Evolutionary conservation across 768 basidiomycete genomes (phyloP).

Genomic region (Pleurotus eryngii): DNA sequence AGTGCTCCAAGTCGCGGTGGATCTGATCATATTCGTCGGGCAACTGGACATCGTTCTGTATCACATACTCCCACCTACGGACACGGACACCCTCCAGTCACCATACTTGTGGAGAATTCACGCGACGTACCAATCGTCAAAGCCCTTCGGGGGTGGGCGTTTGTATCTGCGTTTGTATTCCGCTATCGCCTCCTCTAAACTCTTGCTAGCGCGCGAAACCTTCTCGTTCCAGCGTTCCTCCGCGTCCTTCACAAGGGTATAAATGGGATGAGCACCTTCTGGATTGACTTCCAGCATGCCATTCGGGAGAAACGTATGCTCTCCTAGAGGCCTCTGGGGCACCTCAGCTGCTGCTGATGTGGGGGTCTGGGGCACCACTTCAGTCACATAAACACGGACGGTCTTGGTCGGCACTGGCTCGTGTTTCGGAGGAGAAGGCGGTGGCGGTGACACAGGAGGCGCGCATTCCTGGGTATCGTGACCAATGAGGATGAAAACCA

Average conservation of each 20-base stretch:
- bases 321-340: not conserved
- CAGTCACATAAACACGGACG: not conserved
- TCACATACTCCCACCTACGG: slow-evolving; percentile 43
- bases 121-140: slow-evolving; percentile 40
- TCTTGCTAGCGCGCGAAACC: slow-evolving; percentile 30
- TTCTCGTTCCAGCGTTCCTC: slow-evolving; percentile 37
- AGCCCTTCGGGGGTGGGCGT: slow-evolving; percentile 38
- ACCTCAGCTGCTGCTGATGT: not conserved
- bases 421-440: not conserved
- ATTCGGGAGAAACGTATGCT: slow-evolving; percentile 16
- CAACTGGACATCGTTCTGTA: slow-evolving; percentile 41
- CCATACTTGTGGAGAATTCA: not conserved
- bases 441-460: not conserved
- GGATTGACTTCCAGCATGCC: slow-evolving; percentile 36
- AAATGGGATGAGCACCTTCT: slow-evolving; percentile 40
- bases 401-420: not conserved
- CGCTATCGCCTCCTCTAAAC: slow-evolving; percentile 32
- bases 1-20: slow-evolving; percentile 14
- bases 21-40: slow-evolving; percentile 58
- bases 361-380: not conserved
- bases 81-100: not conserved
- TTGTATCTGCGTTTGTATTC: slow-evolving; percentile 37
- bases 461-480: not conserved
- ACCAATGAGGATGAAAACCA: slow-evolving; percentile 1
- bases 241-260: slow-evolving; percentile 35